A percentile compares a stretch with the other conserved stretches of the same genome.
Conservation (phyloP, 305 asterid species). For the Fraxinus nigra region DNA sequence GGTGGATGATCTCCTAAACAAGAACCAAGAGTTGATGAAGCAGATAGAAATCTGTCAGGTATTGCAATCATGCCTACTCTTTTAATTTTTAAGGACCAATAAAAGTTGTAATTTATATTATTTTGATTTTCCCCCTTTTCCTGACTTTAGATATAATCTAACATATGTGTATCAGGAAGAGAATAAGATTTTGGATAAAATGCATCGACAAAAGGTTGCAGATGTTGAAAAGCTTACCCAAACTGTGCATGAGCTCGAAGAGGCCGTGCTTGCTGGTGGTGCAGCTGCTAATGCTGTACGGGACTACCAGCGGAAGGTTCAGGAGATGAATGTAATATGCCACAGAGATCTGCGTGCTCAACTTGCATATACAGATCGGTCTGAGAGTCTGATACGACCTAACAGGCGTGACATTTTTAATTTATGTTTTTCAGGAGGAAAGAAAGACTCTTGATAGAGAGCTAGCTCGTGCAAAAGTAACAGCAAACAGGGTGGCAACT, state of each 20-base stretch:
- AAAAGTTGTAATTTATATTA: background rate
- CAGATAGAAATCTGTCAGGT: conserved; percentile 99
- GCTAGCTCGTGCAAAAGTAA: conserved; percentile 97
- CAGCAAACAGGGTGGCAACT: conserved; percentile 97
- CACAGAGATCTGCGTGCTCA: background rate
- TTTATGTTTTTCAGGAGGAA: conserved; percentile 64
- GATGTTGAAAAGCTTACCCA: conserved; percentile 99
- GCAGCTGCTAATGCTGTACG: conserved; percentile 99
- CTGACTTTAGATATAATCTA: conserved; percentile 5
- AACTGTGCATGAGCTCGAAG: conserved; percentile 98
- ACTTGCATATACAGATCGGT: conserved; percentile 4
- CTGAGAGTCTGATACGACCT: conserved; percentile 13
- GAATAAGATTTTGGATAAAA: conserved; percentile 87
- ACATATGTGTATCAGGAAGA: conserved; percentile 67
- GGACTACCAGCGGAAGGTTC: conserved; percentile 98
- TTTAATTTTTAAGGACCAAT: background rate
- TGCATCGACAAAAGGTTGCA: conserved; percentile 97
- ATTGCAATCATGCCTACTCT: conserved; percentile 11
- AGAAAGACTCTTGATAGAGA: conserved; percentile 96
- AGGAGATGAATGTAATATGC: conserved; percentile 89
- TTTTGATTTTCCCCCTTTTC: background rate
- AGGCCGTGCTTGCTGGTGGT: conserved; percentile 99
- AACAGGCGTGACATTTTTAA: conserved; percentile 14
- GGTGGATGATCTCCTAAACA: conserved; percentile 99
- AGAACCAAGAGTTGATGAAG: conserved; percentile 96